phyloP scores from a whole-genome alignment of 345 rosid genomes.

The Barbarea vulgaris region DNA sequence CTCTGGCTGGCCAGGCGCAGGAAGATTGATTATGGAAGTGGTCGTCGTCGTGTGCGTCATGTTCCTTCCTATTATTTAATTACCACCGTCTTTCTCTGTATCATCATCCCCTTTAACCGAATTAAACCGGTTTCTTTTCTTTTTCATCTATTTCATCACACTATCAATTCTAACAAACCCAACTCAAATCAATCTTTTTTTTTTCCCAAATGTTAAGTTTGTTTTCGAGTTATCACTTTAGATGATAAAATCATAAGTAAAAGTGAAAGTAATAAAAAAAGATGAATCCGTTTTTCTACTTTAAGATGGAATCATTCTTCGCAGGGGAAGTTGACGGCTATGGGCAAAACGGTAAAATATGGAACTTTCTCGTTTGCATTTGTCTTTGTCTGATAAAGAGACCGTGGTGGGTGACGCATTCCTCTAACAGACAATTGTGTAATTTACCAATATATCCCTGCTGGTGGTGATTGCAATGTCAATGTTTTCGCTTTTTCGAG shows the following conservation, averaged over 20 bases:
- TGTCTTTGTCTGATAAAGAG: conserved; percentile 13
- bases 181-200: not conserved
- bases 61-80: not conserved
- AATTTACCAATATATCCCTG: conserved; percentile 8
- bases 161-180: not conserved
- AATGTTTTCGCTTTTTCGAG: conserved; percentile 5
- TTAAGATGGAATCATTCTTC: no score
- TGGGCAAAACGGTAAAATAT: conserved; percentile 22
- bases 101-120: conserved; percentile 10
- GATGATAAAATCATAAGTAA: no score
- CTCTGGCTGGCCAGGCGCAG: conserved; percentile 18
- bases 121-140: not conserved
- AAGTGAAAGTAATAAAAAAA: no score
- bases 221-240: not conserved
- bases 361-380: not conserved
- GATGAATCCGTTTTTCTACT: not conserved
- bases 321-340: conserved; percentile 10
- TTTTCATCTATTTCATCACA: not conserved
- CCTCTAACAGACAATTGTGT: not conserved
- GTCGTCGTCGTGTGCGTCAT: conserved; percentile 44
- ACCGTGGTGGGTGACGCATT: conserved; percentile 31
- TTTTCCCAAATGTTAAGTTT: no score
- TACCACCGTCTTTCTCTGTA: conserved; percentile 6
- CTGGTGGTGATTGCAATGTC: no score
- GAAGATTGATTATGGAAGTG: conserved; percentile 11